Conservation (phyloP, 2,329 filamentous ascomycete species). For the Neophaeococcomyces aloes region DNA sequence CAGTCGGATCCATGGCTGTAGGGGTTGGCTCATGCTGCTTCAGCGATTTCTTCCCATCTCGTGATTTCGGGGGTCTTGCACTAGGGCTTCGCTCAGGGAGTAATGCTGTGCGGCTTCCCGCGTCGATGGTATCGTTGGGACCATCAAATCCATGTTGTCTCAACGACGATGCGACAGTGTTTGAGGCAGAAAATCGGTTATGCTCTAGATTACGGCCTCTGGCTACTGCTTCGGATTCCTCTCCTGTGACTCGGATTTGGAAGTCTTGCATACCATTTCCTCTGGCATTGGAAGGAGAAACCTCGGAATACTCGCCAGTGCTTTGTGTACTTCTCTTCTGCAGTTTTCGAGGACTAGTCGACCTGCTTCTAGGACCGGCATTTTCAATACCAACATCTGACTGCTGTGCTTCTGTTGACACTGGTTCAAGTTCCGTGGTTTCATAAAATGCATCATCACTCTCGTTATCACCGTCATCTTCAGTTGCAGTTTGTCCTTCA, state of each 20-base stretch:
- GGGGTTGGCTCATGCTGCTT: constrained; percentile 17
- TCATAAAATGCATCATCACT: constrained; percentile 4
- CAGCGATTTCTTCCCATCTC: constrained; percentile 7
- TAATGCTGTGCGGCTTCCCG: constrained; percentile 15
- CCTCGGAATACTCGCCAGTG: constrained; percentile 11
- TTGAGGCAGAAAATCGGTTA: neutral
- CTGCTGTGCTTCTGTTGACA: constrained; percentile 15
- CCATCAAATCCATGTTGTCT: neutral
- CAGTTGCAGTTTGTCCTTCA: constrained; percentile 9
- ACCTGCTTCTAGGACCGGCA: neutral
- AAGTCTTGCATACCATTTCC: neutral
- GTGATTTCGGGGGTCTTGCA: neutral
- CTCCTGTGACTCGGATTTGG: neutral
- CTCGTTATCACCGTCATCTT: constrained; percentile 11
- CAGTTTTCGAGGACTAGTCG: neutral
- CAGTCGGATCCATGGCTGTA: constrained; percentile 7
- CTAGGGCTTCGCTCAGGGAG: constrained; percentile 3
- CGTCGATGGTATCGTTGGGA: constrained; percentile 13
- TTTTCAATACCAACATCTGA: constrained; percentile 16
- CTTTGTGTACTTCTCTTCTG: constrained; percentile 11
- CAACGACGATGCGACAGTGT: constrained; percentile 2
- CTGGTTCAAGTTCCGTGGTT: constrained; percentile 16
- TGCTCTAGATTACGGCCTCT: neutral
- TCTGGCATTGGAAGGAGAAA: constrained; percentile 3
- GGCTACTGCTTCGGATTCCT: neutral